A percentile compares a stretch with the other conserved stretches of the same genome.
These are phyloP conservation scores for Xylaria multiplex DNA, from an alignment of 2,329 filamentous ascomycete genomes.

Conservation along the genomic window DNA sequence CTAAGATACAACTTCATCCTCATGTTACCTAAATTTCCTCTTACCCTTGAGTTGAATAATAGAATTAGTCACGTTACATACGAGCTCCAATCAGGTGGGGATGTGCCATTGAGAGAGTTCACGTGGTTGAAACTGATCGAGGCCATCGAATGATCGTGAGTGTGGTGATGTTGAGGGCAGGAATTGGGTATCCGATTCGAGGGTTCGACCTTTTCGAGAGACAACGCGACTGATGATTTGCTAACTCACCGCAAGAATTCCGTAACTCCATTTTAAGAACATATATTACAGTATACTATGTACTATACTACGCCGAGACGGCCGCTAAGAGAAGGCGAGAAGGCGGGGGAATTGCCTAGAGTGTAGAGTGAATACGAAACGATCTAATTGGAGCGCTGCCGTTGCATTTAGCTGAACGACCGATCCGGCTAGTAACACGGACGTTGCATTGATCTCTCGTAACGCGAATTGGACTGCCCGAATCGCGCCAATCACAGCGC, in stretches of 20 bases:
- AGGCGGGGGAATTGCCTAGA: conserved; percentile 5
- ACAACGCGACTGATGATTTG: not conserved
- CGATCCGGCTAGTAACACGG: conserved; percentile 15
- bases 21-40: conserved; percentile 27
- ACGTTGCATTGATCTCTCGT: conserved; percentile 23
- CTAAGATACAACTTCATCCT: conserved; percentile 10
- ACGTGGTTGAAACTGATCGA: conserved; percentile 7
- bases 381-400: conserved; percentile 10
- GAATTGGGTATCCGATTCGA: not conserved
- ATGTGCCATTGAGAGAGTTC: not conserved
- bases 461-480: not conserved
- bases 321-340: not conserved
- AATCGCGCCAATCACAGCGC: conserved; percentile 11
- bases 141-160: not conserved
- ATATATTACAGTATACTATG: not conserved
- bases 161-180: not conserved
- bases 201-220: not conserved
- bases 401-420: conserved; percentile 16
- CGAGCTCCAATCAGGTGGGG: not conserved
- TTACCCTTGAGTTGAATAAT: conserved; percentile 20
- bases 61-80: conserved; percentile 8
- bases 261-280: not conserved
- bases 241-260: conserved; percentile 2
- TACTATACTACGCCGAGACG: not conserved
- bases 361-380: conserved; percentile 11